Base-by-base conservation (phyloP, 2,329 filamentous ascomycete genomes). In the Pleurostoma richardsiae region DNA sequence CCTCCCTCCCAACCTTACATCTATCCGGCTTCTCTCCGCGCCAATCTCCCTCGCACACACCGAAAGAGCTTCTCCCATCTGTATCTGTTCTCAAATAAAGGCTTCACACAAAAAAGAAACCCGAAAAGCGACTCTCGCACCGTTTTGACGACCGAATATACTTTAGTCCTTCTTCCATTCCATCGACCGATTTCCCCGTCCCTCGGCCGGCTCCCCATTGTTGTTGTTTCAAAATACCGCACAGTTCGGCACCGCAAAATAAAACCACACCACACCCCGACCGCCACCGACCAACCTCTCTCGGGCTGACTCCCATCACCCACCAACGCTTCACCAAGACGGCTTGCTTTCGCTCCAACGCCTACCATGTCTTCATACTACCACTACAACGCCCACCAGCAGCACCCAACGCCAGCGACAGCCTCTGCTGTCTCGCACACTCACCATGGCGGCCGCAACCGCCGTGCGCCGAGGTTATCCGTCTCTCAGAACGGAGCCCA, bases 391-490 rank as follows among this genome's bases (percentile, higher is more conserved):
- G 66, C 76, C 53, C 80, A 83, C 64, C 72, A 79, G 55, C 77
- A 77, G 58, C 75, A 81, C 56, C 71, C 74, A 52, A 76, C 77
- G 50, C 73, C 83, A 42, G 68, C 73, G 52, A 68, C 73, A 47
- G 70, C 76, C 48, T 75, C 73, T 57, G 73, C 70, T 39, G 68
- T 77, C 59, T 77, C 84, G 54, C 87, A 94, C 72, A 86, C 80
- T 68, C 86, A 92, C 71, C 87, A 94, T 67, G 85, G 83, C 61
- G 86, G 88, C 59, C 89, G 92, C 61, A 91, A 88, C 66, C 86
- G 92, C 61, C 82, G 92, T 63, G 88, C 86, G 40, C 88, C 90
- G 50, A 83, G 91, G 59, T 76, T 94, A 58, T 85, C 86, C 39
- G 84, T 89, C 44, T 79, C 85, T 40, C 90, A 95, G 63, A 90